These are phyloP conservation scores for Saccharomyces paradoxus DNA, from an alignment of 805 yeast species.

Conservation along the genomic window DNA sequence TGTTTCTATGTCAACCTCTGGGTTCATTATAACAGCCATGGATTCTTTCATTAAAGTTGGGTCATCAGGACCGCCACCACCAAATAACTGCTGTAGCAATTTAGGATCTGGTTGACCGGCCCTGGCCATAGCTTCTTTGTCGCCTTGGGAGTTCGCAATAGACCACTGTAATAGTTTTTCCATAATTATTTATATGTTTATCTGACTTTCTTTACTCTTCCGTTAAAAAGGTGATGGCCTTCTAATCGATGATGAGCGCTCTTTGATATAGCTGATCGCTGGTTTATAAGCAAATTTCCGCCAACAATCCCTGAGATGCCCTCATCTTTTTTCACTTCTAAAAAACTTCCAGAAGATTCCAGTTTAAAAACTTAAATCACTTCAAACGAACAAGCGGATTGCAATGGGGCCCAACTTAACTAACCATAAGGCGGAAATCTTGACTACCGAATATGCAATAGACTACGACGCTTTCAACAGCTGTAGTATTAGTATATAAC, in stretches of 20 bases:
- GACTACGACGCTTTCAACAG: not conserved
- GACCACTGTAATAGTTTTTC: conserved; percentile 93
- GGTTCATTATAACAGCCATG: conserved; percentile 48
- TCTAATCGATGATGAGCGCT: not conserved
- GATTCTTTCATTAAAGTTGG: conserved; percentile 79
- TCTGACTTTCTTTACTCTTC: not conserved
- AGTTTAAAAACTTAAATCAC: not conserved
- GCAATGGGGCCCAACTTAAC: not conserved
- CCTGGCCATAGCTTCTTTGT: conserved; percentile 54
- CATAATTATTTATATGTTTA: conserved; percentile 38
- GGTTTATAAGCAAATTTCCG: not conserved
- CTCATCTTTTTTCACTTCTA: not conserved
- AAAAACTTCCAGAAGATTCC: not conserved
- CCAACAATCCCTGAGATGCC: not conserved
- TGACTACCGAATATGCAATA: not conserved
- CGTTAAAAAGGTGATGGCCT: not conserved
- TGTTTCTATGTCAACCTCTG: conserved; percentile 52
- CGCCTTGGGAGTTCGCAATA: conserved; percentile 64
- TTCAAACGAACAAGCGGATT: not conserved
- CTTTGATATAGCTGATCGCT: not conserved
- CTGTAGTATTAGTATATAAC: not conserved
- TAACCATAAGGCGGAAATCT: not conserved
- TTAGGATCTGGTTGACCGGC: conserved; percentile 75
- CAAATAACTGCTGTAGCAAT: conserved; percentile 67
- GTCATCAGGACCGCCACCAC: conserved; percentile 70